phyloP scores from a whole-genome alignment of 2,329 filamentous ascomycete species.

The Fonsecaea multimorphosa region DNA sequence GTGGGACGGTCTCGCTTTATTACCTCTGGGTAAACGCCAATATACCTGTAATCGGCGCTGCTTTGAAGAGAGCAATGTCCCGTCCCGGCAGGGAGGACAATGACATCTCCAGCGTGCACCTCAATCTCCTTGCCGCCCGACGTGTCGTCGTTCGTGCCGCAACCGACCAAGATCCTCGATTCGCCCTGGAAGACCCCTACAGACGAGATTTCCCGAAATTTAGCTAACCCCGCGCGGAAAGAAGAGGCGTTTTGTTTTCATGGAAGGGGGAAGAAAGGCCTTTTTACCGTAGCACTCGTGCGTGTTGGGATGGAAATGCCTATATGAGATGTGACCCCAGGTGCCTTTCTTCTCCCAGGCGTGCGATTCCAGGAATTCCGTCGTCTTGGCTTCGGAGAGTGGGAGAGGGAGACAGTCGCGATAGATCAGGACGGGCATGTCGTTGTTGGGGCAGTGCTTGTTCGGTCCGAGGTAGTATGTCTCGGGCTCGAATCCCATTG shows the following conservation, averaged over 20 bases:
- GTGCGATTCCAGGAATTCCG: slow-evolving; percentile 42
- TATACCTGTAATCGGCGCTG: slow-evolving; percentile 44
- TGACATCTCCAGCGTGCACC: slow-evolving; percentile 44
- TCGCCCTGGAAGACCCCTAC: slow-evolving; percentile 28
- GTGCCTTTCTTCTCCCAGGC: slow-evolving; percentile 45
- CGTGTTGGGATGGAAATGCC: slow-evolving; percentile 47
- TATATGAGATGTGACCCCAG: slow-evolving; percentile 41
- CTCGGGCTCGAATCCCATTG: slow-evolving; percentile 34
- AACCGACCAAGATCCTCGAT: slow-evolving; percentile 40
- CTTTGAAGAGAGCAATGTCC: slow-evolving; percentile 45
- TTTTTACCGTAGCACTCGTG: slow-evolving; percentile 48
- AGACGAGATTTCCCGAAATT: background rate
- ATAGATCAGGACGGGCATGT: slow-evolving; percentile 47
- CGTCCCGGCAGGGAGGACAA: slow-evolving; percentile 47
- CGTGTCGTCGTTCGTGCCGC: slow-evolving; percentile 40
- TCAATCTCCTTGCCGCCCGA: slow-evolving; percentile 35
- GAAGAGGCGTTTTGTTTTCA: background rate
- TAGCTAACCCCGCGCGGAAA: too few species aligned
- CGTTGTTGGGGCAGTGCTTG: slow-evolving; percentile 44
- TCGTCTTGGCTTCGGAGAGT: slow-evolving; percentile 38
- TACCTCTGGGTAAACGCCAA: slow-evolving; percentile 48
- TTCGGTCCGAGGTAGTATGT: slow-evolving; percentile 40
- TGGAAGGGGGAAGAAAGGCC: background rate
- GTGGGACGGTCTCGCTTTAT: slow-evolving; percentile 23
- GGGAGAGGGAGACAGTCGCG: slow-evolving; percentile 43